phyloP scores from a whole-genome alignment of 1,284 basidiomycete genomes.

The Ceratobasidium sp. region DNA sequence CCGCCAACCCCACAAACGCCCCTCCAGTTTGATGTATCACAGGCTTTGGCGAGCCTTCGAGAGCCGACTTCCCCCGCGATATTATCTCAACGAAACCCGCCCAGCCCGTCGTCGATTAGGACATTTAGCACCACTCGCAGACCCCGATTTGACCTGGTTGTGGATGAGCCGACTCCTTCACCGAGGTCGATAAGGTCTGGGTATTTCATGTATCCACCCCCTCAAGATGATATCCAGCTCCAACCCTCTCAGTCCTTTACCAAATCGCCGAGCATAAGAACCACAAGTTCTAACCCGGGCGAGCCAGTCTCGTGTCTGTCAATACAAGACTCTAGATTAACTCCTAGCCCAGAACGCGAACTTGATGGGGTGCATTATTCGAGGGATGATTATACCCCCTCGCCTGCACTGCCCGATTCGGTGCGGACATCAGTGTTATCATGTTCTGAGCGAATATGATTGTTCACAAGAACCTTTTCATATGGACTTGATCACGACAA shows the following conservation, averaged over 20 bases:
- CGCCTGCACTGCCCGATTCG: constrained; percentile 26
- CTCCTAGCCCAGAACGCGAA: not conserved
- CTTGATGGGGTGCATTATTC: constrained; percentile 3
- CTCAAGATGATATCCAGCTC: not conserved
- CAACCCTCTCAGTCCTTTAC: not conserved
- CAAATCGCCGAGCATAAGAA: not conserved
- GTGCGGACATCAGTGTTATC: constrained; percentile 27
- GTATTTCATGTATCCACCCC: constrained; percentile 15
- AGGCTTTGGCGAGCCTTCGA: not conserved
- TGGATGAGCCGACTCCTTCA: not conserved
- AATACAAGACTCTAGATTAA: not conserved
- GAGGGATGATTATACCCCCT: not conserved
- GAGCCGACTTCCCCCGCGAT: not conserved
- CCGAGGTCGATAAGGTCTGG: not conserved
- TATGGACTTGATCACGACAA: too few relatives aligned
- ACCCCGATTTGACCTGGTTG: not conserved
- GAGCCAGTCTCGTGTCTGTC: not conserved
- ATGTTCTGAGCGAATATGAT: not conserved
- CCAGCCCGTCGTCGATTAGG: not conserved
- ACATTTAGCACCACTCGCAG: not conserved
- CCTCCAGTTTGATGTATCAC: constrained; percentile 11
- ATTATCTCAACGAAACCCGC: not conserved
- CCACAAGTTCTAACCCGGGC: constrained; percentile 3
- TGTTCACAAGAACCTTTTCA: too few relatives aligned
- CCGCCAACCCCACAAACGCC: not conserved